phyloP scores from a whole-genome alignment of 2,329 filamentous ascomycete species.

The Alternaria dauci region DNA sequence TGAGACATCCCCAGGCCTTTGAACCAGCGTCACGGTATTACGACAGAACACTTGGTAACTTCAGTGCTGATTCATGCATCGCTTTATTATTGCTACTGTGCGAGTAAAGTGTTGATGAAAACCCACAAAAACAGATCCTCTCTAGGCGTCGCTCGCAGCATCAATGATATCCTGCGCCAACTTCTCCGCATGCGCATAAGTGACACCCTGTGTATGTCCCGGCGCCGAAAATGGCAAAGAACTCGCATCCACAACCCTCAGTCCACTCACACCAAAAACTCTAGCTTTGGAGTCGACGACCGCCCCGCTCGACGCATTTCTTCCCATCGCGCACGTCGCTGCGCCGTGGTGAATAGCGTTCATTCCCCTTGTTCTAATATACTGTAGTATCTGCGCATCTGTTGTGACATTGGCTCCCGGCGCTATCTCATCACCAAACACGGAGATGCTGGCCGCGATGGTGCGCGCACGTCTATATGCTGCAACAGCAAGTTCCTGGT shows the following conservation, averaged over 20 bases:
- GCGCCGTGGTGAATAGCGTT: conserved; percentile 12
- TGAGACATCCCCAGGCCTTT: too few relatives aligned
- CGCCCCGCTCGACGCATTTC: neutral
- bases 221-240: conserved; percentile 11
- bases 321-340: conserved; percentile 11
- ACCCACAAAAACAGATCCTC: too few relatives aligned
- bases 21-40: too few relatives aligned
- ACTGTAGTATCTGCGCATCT: conserved; percentile 11
- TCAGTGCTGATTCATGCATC: too few relatives aligned
- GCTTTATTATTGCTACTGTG: too few relatives aligned
- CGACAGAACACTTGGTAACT: too few relatives aligned
- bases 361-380: conserved; percentile 13
- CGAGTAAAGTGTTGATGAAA: too few relatives aligned
- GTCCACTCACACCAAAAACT: conserved; percentile 14
- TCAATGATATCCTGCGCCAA: conserved; percentile 12
- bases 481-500: conserved; percentile 15
- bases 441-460: conserved; percentile 11
- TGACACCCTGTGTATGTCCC: conserved; percentile 13
- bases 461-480: conserved; percentile 12
- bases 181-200: conserved; percentile 16
- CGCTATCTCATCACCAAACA: conserved; percentile 12
- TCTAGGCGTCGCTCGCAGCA: neutral
- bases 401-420: conserved; percentile 13
- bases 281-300: conserved; percentile 15
- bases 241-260: conserved; percentile 12